Base-by-base conservation (phyloP, 805 yeast species). In the Ogataea allantospora region DNA sequence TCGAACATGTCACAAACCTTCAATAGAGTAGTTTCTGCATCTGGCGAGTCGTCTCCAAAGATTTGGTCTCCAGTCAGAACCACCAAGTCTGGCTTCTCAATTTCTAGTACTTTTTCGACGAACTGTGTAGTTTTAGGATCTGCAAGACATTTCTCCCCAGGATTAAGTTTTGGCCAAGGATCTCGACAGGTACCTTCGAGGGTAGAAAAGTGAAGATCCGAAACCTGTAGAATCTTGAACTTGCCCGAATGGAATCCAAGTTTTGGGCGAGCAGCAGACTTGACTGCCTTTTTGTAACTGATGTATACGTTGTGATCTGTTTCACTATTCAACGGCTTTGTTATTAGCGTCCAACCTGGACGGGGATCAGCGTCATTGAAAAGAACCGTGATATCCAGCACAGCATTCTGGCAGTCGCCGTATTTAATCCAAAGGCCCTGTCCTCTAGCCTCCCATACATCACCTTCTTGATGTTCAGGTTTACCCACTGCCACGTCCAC, bases 31-130 rank as follows among this genome's bases (percentile, higher is more conserved):
- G 95, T 80, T 48, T 81, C 82, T 0, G 96, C 72, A 55, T 91
- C 98, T 7, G 86, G 88, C 0, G 86, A 71, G 30, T 67, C 72
- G 27, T 75, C 80, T 2, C 98, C 98, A 71, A 77, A 86, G 1
- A 91, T 72, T 58, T 88, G 96, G 63, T 91, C 99, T 6, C 99
- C 99, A 0, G 96, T 80, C 40, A 88, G 66, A 0, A 88, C 87
- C 0, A 88, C 93, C 18, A 89, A 59, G 55, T 93, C 89, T 0
- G 99, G 98, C 22, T 71, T 58, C 57, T 93, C 98, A 1, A 71
- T 42, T 38, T 85, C 89, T 30, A 91, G 62, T 0, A 85, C 83
- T 14, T 58, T 58, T 6, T 77, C 67, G 7, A 91, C 53, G 52
- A 89, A 88, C 5, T 58, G 51, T 20, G 73, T 42, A 0, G 98